Evolutionary conservation across 2,329 filamentous ascomycete genomes (phyloP), one percentile per base, ranked within the genome.

Genomic region (Microdochium bolleyi): DNA sequence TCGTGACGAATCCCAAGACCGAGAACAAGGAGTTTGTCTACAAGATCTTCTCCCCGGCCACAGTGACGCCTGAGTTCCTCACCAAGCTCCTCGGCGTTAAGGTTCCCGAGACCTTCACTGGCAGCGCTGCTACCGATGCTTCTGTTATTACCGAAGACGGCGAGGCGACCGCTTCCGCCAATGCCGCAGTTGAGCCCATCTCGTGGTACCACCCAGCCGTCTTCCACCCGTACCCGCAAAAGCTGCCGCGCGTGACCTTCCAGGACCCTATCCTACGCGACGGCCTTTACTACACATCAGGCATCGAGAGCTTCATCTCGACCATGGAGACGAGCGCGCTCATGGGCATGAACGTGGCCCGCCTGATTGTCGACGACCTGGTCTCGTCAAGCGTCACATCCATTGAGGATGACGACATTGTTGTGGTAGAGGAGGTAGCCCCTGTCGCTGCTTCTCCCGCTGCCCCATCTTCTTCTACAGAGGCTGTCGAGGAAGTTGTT

Each of bases 321-420:
- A 96, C 91, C 0, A 97, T 99, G 94, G 94, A 99, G 75, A 96
- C 94, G 7, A 96, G 85, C 66, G 88, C 89, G 1, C 70, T 97
- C 59, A 94, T 94, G 83, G 94, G 94, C 1, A 89, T 81, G 79
- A 94, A 94, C 64, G 84, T 94, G 21, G 89, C 89, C 9, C 78
- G 76, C 57, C 70, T 94, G 52, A 75, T 92, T 48, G 76, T 84
- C 0, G 81, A 92, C 61, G 80, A 80, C 51, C 82, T 77, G 67
- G 21, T 19, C 19, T 46, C 41, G 41, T 16, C 41, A 19, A 11
- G 14, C 9, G 41, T 41, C 8, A n/a, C 16, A 13, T 46, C 41
- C 7, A 46, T 46, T 10, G 41, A 46, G 9, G 41, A 46, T 13
- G 41, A 46, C 14, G 41, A 46, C 13, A 46, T 46, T 19, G 41